These are phyloP conservation scores for Trichoderma sp. DNA, from an alignment of 2,329 filamentous ascomycete species.

Conservation along the genomic window DNA sequence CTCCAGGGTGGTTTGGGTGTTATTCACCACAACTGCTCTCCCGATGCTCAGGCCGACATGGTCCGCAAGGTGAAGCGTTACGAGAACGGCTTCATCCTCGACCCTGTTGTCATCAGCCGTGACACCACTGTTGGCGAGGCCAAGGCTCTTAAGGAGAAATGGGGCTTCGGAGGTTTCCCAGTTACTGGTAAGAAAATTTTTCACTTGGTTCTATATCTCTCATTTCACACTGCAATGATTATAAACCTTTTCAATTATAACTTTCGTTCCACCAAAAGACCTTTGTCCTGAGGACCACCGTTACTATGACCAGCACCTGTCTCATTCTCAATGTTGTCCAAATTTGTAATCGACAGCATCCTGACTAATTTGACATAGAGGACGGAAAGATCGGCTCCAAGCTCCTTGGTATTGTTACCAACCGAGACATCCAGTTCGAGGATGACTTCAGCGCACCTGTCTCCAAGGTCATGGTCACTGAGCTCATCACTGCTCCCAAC, in stretches of 20 bases:
- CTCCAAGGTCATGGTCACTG: slow-evolving; percentile 89
- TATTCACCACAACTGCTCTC: slow-evolving; percentile 99
- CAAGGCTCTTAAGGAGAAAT: slow-evolving; percentile 90
- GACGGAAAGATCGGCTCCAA: slow-evolving; percentile 90
- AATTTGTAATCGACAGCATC: not conserved
- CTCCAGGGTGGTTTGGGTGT: slow-evolving; percentile 86
- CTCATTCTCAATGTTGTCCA: slow-evolving; percentile 14
- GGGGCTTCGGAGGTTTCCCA: slow-evolving; percentile 97
- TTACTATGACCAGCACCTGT: slow-evolving; percentile 34
- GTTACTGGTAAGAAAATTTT: slow-evolving; percentile 78
- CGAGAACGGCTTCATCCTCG: slow-evolving; percentile 98
- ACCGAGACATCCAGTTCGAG: slow-evolving; percentile 97
- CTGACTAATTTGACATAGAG: slow-evolving; percentile 53
- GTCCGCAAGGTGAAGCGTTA: slow-evolving; percentile 98
- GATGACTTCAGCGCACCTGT: slow-evolving; percentile 69
- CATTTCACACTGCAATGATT: slow-evolving; percentile 61
- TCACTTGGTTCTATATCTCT: not conserved
- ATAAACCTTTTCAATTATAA: slow-evolving; percentile 77
- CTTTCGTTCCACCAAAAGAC: slow-evolving; percentile 99
- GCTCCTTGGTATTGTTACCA: slow-evolving; percentile 95
- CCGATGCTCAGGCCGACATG: slow-evolving; percentile 97
- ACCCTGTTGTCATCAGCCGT: slow-evolving; percentile 87
- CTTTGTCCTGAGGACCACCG: slow-evolving; percentile 74
- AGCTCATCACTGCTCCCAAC: slow-evolving; percentile 81
- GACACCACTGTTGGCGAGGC: slow-evolving; percentile 88